Conservation (phyloP, 306 rosid genomes). For the Carpinus viminea region DNA sequence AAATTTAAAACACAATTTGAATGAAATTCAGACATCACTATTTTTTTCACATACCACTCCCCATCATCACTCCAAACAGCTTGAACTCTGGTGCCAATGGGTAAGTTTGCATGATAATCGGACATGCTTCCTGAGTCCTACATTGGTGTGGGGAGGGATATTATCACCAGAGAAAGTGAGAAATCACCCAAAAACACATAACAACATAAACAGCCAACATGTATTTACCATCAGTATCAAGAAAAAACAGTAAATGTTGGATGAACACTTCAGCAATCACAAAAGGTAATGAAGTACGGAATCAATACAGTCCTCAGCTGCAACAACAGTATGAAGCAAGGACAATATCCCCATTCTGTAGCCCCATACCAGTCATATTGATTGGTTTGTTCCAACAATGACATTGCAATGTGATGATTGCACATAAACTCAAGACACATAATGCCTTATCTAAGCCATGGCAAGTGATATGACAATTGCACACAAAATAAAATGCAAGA, state of each 20-base stretch:
- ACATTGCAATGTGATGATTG: not conserved
- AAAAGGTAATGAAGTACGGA: not conserved
- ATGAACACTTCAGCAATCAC: not conserved
- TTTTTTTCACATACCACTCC: conserved; percentile 71
- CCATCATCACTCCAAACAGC: conserved; percentile 98
- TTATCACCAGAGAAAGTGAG: not conserved
- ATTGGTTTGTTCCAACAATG: not conserved
- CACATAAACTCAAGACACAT: not conserved
- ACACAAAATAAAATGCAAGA: not conserved
- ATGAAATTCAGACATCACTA: conserved; percentile 8
- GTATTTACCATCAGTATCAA: not conserved
- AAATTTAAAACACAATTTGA: not conserved
- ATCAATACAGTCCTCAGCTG: not conserved
- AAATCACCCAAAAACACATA: conserved; percentile 10
- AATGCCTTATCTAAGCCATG: not conserved
- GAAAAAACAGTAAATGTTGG: not conserved
- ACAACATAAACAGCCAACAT: not conserved
- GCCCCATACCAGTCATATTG: not conserved
- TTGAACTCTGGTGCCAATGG: conserved; percentile 78
- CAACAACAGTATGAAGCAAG: not conserved
- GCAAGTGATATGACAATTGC: not conserved
- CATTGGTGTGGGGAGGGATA: not conserved
- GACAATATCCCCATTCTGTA: not conserved
- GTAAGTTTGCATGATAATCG: conserved; percentile 57
- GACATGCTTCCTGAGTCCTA: conserved; percentile 53